Percentiles rank a stretch among this genome's conserved stretches.
Evolutionary conservation across 108 stramenopile genomes (phyloP).

Genomic region (Stephanodiscus minutulus): DNA sequence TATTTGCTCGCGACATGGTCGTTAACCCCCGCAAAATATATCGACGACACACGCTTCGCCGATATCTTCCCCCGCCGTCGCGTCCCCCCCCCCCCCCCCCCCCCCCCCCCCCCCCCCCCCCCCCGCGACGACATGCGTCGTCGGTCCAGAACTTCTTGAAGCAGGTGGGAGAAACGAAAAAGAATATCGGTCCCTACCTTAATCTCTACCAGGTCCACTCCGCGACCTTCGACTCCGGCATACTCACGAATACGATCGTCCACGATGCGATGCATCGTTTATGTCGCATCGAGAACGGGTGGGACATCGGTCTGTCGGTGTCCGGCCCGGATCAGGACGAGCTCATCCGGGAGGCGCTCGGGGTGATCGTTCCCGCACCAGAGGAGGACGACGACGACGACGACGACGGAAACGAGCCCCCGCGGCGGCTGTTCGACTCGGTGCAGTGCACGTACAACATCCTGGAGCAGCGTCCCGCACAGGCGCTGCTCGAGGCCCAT

Average conservation of each 20-base stretch:
- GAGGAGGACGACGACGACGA: slow-evolving; percentile 13
- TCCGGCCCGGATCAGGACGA: slow-evolving; percentile 68
- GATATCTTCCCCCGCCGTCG: no score
- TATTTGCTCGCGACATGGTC: not conserved
- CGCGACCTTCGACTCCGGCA: slow-evolving; percentile 80
- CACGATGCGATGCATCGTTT: slow-evolving; percentile 57
- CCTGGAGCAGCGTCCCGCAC: slow-evolving; percentile 65
- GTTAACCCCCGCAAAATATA: no score
- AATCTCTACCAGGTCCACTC: slow-evolving; percentile 82
- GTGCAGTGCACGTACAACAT: slow-evolving; percentile 86
- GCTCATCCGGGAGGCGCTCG: slow-evolving; percentile 58
- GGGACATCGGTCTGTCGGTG: slow-evolving; percentile 75
- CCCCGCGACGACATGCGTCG: not conserved
- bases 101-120: no score
- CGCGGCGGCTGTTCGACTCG: slow-evolving; percentile 63
- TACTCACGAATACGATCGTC: slow-evolving; percentile 53
- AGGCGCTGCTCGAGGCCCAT: slow-evolving; percentile 58
- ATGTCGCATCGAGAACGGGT: slow-evolving; percentile 61
- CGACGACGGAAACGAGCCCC: slow-evolving; percentile 9
- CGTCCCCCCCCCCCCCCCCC: no score
- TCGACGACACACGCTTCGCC: no score
- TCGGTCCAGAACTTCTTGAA: slow-evolving; percentile 62
- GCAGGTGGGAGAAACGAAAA: slow-evolving; percentile 62
- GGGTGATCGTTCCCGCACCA: slow-evolving; percentile 38
- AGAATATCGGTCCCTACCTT: slow-evolving; percentile 63